Evolutionary conservation across 2,329 filamentous ascomycete genomes (phyloP).

Genomic region (Aureobasidium pullulans): DNA sequence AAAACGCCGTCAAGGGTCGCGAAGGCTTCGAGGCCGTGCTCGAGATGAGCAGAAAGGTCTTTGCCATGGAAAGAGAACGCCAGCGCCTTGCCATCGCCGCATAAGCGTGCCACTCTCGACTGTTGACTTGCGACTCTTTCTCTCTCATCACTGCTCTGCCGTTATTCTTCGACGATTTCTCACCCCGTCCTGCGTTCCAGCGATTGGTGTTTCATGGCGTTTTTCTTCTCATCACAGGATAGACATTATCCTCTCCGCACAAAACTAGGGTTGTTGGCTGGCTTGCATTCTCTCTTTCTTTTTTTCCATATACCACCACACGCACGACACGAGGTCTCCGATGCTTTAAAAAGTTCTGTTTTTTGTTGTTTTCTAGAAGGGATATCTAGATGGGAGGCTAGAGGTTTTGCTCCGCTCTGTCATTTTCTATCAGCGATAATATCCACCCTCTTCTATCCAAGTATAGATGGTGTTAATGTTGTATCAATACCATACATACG

Average conservation of each 20-base stretch:
- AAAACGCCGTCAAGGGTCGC: slow-evolving; percentile 83
- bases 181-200: slow-evolving; percentile 9
- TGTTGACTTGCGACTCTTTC: background rate
- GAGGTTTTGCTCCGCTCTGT: background rate
- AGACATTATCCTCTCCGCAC: background rate
- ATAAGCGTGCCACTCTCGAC: background rate
- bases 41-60: slow-evolving; percentile 85
- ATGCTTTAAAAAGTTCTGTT: background rate
- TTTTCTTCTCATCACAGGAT: background rate
- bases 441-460: background rate
- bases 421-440: background rate
- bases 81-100: slow-evolving; percentile 19
- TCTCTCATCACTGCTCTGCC: background rate
- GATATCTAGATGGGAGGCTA: background rate
- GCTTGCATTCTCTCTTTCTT: background rate
- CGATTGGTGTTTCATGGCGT: slow-evolving; percentile 11
- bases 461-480: slow-evolving; percentile 1
- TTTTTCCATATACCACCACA: background rate
- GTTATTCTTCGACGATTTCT: background rate
- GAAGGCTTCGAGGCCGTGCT: slow-evolving; percentile 95
- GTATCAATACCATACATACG: background rate
- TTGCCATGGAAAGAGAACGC: slow-evolving; percentile 77
- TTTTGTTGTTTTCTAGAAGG: background rate
- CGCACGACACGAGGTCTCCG: slow-evolving; percentile 9
- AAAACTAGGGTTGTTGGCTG: background rate